Conservation (phyloP, 148 eudicot genomes). For the Silene conica region DNA sequence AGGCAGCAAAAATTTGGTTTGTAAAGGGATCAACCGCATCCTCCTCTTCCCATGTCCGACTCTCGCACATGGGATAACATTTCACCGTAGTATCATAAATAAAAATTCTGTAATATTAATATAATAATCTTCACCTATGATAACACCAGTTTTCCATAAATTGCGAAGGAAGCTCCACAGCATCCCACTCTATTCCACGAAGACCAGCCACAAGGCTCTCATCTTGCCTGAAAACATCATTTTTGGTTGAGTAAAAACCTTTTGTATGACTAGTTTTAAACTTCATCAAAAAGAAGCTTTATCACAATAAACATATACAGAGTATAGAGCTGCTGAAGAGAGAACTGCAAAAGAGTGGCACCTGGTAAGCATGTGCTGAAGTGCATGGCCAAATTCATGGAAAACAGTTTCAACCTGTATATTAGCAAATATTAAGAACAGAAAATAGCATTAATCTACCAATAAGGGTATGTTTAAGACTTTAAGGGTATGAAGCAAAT, state of each 20-base stretch:
- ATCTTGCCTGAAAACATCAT: conserved; percentile 49
- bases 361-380: conserved; percentile 97
- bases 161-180: conserved; percentile 97
- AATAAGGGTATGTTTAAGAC: neutral
- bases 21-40: neutral
- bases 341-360: neutral
- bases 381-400: conserved; percentile 99
- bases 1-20: no score
- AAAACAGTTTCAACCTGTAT: conserved; percentile 97
- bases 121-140: conserved; percentile 55
- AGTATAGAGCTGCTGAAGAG: neutral
- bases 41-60: neutral
- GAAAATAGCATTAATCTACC: neutral
- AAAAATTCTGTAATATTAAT: neutral
- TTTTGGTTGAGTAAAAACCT: neutral
- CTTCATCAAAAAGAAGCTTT: neutral
- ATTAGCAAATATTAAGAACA: neutral
- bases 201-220: conserved; percentile 98
- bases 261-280: neutral
- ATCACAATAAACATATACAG: neutral
- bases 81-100: neutral
- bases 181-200: conserved; percentile 98
- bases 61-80: neutral
- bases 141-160: conserved; percentile 99
- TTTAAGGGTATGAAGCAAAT: neutral